Conservation (phyloP, 2,329 filamentous ascomycete genomes). For the Arthrobotrys entomopaga region DNA sequence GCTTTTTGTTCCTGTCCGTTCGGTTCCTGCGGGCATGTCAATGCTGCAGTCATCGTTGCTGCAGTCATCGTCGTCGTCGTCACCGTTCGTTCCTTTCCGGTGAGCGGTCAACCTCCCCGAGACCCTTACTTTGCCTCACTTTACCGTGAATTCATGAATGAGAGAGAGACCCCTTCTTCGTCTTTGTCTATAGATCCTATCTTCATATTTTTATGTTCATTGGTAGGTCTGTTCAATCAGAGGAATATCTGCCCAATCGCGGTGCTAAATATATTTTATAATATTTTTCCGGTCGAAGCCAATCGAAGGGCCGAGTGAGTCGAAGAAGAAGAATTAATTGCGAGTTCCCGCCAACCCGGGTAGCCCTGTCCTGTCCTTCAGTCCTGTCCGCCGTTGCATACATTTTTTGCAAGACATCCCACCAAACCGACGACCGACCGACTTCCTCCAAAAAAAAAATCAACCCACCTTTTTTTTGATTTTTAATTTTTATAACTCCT, state of each 20-base stretch:
- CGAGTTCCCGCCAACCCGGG: conserved; percentile 40
- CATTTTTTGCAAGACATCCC: conserved; percentile 3
- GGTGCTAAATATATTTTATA: not conserved
- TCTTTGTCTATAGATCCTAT: too few relatives aligned
- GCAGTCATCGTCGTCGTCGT: not conserved
- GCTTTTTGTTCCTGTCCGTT: not conserved
- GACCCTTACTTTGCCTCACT: too few relatives aligned
- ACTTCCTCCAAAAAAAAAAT: conserved; percentile 20
- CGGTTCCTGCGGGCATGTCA: not conserved
- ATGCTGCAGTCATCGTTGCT: not conserved
- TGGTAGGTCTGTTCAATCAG: too few relatives aligned
- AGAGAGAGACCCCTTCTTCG: too few relatives aligned
- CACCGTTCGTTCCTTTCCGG: too few relatives aligned
- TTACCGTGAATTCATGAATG: too few relatives aligned
- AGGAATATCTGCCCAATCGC: not conserved
- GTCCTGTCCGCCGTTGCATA: conserved; percentile 10
- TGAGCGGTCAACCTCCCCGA: too few relatives aligned
- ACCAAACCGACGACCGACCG: conserved; percentile 8
- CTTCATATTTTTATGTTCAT: too few relatives aligned
- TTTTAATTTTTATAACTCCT: conserved; percentile 7
- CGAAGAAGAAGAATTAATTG: too few relatives aligned
- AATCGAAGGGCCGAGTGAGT: not conserved
- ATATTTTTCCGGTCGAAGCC: not conserved
- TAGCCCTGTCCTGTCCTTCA: too few relatives aligned
- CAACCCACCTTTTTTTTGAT: conserved; percentile 34